phyloP scores from a whole-genome alignment of 2,329 filamentous ascomycete species.

The Graphilbum ipis-grandicollis region DNA sequence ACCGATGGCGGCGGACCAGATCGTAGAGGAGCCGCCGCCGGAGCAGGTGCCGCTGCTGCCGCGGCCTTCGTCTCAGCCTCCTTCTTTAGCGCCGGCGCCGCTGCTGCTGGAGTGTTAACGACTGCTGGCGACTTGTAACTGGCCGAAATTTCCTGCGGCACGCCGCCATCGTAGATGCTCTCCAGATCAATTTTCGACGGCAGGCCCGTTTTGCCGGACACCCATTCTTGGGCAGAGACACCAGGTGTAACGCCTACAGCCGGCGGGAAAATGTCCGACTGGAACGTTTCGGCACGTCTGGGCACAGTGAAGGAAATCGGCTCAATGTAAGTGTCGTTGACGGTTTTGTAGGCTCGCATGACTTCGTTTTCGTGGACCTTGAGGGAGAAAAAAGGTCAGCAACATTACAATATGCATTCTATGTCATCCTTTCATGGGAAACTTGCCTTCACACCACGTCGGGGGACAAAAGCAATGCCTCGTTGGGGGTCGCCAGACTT shows the following conservation, averaged over 20 bases:
- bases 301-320: constrained; percentile 96
- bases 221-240: constrained; percentile 67
- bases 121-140: constrained; percentile 43
- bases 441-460: constrained; percentile 76
- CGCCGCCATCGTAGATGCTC: constrained; percentile 72
- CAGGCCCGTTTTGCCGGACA: constrained; percentile 65
- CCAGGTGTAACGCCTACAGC: constrained; percentile 65
- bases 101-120: constrained; percentile 22
- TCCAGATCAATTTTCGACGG: constrained; percentile 90
- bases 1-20: constrained; percentile 46
- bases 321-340: constrained; percentile 87
- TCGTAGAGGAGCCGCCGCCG: constrained; percentile 15
- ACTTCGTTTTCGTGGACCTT: constrained; percentile 89
- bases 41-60: constrained; percentile 1
- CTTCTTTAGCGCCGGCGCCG: constrained; percentile 30
- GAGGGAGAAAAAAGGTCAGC: background rate
- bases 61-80: constrained; percentile 23
- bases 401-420: no score
- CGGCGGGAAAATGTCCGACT: constrained; percentile 92
- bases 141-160: constrained; percentile 57
- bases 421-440: no score
- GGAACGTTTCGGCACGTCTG: constrained; percentile 82
- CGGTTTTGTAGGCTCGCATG: constrained; percentile 91
- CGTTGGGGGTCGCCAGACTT: constrained; percentile 93
- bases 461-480: constrained; percentile 84